Evolutionary conservation across 768 basidiomycete genomes (phyloP), one percentile per base, ranked within the genome.

Genomic region (Pluteus cervinus): DNA sequence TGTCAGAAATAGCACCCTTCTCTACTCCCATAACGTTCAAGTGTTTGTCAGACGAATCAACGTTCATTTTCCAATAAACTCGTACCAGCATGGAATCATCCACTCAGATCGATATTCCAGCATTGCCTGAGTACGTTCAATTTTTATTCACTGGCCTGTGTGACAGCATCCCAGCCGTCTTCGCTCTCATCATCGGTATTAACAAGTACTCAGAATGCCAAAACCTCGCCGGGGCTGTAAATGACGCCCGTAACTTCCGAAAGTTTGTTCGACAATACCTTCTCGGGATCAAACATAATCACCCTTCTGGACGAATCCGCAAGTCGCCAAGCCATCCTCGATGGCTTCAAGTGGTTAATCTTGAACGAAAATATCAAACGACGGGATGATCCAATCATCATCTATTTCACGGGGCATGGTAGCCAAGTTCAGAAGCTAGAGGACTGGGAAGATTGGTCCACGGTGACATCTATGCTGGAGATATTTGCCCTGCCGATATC

Each of bases 321-420:
- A 2, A 62, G 66, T 1, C 53, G 69, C 6, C 17, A 34, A 5
- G 51, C 36, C 4, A 71, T 71, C 21, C 47, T 68, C 26, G 21
- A 39, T 4, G 57, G 45, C 3, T 55, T 73, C 40, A 28, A 20
- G 3, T 32, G 37, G 5, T 48, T 68, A 6, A 31, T 39, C 4
- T 50, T 54, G 12, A 54, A 59, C 21, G 31, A 40, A 1, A 39
- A 29, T 10, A 48, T 45, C 33, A 12, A n/a, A n/a, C n/a, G 30
- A 24, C 47, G 42, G 35, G 34, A 55, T 15, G 50, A 56, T 32
- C 54, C 62, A 6, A 63, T 71, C 23, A 34, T 69, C 28, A 62
- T 71, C 24, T 72, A 61, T 43, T 73, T 57, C 31, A 60, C 69
- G 14, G 71, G 69, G 11, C 71, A 72, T 36, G 71, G 69, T n/a